phyloP scores from a whole-genome alignment of 257 asterid genomes.

The Ligustrum vulgare region DNA sequence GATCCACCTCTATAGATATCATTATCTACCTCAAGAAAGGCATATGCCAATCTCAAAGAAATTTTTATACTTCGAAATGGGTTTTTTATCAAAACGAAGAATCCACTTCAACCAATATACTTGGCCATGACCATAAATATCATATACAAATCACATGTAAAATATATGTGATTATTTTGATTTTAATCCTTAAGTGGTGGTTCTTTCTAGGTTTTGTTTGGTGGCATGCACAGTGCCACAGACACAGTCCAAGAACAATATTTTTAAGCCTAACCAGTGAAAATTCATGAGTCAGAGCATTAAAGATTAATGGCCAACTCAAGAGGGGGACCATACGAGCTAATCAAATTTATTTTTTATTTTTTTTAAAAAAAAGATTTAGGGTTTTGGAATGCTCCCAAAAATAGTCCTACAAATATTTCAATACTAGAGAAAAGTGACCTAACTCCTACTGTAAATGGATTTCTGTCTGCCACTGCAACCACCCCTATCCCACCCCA shows the following conservation, averaged over 20 bases:
- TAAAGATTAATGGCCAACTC: constrained; percentile 17
- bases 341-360: constrained; percentile 19
- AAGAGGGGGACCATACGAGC: constrained; percentile 33
- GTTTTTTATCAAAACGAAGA: neutral
- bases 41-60: too few relatives aligned
- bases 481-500: neutral
- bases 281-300: constrained; percentile 22
- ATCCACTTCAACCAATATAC: neutral
- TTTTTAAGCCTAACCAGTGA: constrained; percentile 1
- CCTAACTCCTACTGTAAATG: constrained; percentile 26
- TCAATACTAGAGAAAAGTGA: constrained; percentile 23
- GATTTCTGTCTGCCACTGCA: constrained; percentile 31
- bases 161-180: neutral
- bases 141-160: neutral
- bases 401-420: neutral
- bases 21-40: neutral
- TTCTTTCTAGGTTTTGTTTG: constrained; percentile 31
- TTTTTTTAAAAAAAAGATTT: constrained; percentile 19
- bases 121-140: neutral
- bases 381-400: constrained; percentile 17
- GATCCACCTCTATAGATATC: neutral
- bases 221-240: constrained; percentile 17
- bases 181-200: neutral
- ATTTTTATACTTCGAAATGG: neutral
- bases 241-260: constrained; percentile 13